Base-by-base conservation (phyloP, 2,329 filamentous ascomycete species). In the Fusarium coicis region DNA sequence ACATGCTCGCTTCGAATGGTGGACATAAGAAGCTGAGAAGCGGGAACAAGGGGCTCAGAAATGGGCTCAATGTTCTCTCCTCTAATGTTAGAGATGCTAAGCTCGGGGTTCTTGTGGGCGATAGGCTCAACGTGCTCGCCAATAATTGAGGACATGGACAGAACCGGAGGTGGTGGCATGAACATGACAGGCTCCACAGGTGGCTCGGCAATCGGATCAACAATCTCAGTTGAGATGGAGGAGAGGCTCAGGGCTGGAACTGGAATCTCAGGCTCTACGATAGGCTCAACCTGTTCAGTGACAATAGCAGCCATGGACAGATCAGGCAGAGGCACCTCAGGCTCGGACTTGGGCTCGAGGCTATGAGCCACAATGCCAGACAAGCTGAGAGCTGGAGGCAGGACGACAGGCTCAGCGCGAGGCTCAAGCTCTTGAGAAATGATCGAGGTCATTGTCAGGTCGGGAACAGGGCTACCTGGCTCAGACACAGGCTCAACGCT, bases 401-500 rank as follows among this genome's bases (percentile, higher is more conserved):
- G 66, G 21, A 72, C 59, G n/a, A 66, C 61, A 1, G 78, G 77
- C 54, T 78, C 77, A 4, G 74, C 73, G 10, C 77, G 72, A 12
- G 80, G 80, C 61, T 80, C 77, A 18, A 81, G 59, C 11, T 73
- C 52, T 57, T 81, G 71, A 8, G 73, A 72, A 23, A 77, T 32
- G 40, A 81, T 76, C 12, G 63, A 63, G 4, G 80, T 74, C 40
- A 81, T 68, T 47, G 60, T 77, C 53, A 82, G 63, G 10, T 70
- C 58, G 10, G 80, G 78, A 46, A 72, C 68, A 60, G 74, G 68
- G 15, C 53, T 56, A 61, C 80, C 81, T 5, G 82, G 79, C 61
- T 85, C 85, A 7, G 80, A 74, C 8, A 80, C 57, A 18, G 85
- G 85, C 72, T 84, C 82, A 7, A 87, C 80, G 34, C 78, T 77